Base-by-base conservation (phyloP, 805 yeast genomes). In the Zygoascus ofunaensis region DNA sequence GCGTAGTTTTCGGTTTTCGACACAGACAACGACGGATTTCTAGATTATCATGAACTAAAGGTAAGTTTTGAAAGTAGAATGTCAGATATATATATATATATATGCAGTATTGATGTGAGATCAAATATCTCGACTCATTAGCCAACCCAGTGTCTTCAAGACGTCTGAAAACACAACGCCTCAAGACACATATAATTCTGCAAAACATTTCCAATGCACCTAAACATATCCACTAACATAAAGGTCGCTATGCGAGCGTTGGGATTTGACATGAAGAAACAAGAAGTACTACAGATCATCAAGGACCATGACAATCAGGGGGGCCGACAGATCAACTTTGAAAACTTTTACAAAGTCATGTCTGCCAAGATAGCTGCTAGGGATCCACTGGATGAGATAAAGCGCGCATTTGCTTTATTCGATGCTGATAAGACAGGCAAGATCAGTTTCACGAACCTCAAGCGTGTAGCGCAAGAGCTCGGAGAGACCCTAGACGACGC, bases 401-500 rank as follows among this genome's bases (percentile, higher is more conserved):
- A 77, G 48, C 70, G 97, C 41, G 97, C 98, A 0, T 92, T 92
- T 68, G 77, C 76, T 55, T 68, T 89, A 24, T 89, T 89, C 64
- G 97, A 89, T 55, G 89, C 83, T 48, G 96, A 87, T 55, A 72
- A 72, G 41, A 87, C 94, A 0, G 97, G 97, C 0, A 83, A 81
- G 59, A 87, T 89, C 50, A 77, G 83, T 45, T 68, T 90, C 41
- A 74, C 89, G 52, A 84, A 87, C 58, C 71, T 92, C 47, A 77
- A 94, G 61, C 74, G 92, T 49, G 95, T 90, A 1, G 92, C 97
- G 8, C 83, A 84, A 54, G 97, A 90, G 53, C 66, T 92, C 46
- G 97, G 96, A 2, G 98, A 92, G 62, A 84, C 82, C 54, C 67
- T 92, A 46, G 80, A 86, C 4, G 99, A 92, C 54, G 95, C 87